Evolutionary conservation across 768 basidiomycete species (phyloP), one percentile per base, ranked within the genome.

Genomic region (Chalciporus piperatus): DNA sequence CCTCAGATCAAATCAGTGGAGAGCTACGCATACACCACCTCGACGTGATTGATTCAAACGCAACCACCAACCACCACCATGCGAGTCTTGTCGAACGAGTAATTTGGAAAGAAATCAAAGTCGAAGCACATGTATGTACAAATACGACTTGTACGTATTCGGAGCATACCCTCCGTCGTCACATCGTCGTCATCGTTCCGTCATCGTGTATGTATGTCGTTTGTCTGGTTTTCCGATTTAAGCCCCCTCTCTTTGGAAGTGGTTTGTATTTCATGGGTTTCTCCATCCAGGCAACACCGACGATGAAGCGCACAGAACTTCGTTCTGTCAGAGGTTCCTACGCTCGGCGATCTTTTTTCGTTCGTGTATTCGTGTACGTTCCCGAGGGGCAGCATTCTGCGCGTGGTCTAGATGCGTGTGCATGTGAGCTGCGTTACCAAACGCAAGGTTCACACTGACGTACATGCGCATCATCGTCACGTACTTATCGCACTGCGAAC

Each of bases 1-100:
- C 42, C 51, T 19, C 58, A 59, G 54, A 53, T 58, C 40, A 47
- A 45, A 47, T 45, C 56, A 14, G 51, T 48, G 25, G 59, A 58
- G 2, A 45, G 30, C 33, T 25, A 42, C 32, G 54, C 56, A n/a
- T 57, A 55, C 47, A 42, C 63, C 48, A 38, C 51, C 11, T 63
- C 68, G n/a, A 47, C 59, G 54, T 54, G 52, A 25, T n/a, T 53
- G 56, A 54, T 57, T 48, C 55, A 51, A n/a, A 9, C 11, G 27
- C 23, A 37, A 11, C 14, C 12, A 9, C 30, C 5, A n/a, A n/a
- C n/a, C n/a, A n/a, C 30, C n/a, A 13, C 22, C 33, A 14, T 35
- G 19, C 30, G 22, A 37, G 20, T n/a, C 25, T 8, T 3, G 22
- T 25, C 45, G 13, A 17, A 10, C 23, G 22, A 32, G 13, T 20